These are phyloP conservation scores for Calonectria pauciramosa DNA, from an alignment of 2,329 filamentous ascomycete species.

Conservation along the genomic window DNA sequence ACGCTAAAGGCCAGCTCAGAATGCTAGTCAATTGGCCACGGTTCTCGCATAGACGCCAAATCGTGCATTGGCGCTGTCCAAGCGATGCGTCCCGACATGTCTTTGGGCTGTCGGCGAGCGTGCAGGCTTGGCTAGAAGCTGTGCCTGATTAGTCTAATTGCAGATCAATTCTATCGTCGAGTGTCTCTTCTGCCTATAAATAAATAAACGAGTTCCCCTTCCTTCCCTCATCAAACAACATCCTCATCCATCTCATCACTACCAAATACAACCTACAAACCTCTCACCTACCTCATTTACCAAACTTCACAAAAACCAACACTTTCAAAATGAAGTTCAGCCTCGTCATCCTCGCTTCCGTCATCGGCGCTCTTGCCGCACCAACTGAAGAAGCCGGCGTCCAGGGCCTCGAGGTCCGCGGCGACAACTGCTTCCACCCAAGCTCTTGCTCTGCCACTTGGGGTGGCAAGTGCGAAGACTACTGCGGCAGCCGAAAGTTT, in stretches of 20 bases:
- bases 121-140: background rate
- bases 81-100: background rate
- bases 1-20: too few species aligned
- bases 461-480: slow-evolving; percentile 6
- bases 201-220: background rate
- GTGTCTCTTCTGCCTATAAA: background rate
- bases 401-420: background rate
- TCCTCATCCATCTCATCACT: background rate
- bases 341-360: background rate
- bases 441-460: background rate
- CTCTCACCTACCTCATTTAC: background rate
- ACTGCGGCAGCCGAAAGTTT: background rate
- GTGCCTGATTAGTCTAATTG: too few species aligned
- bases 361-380: background rate
- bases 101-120: background rate
- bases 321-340: background rate
- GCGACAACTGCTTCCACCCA: slow-evolving; percentile 5
- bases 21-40: background rate
- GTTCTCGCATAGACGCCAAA: background rate
- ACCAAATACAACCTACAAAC: background rate
- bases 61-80: background rate
- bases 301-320: background rate
- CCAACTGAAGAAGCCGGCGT: background rate
- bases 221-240: background rate
- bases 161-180: background rate